Percentiles rank a stretch among this genome's conserved stretches.
Evolutionary conservation across 805 yeast species (phyloP).

Genomic region (Candida koratica): DNA sequence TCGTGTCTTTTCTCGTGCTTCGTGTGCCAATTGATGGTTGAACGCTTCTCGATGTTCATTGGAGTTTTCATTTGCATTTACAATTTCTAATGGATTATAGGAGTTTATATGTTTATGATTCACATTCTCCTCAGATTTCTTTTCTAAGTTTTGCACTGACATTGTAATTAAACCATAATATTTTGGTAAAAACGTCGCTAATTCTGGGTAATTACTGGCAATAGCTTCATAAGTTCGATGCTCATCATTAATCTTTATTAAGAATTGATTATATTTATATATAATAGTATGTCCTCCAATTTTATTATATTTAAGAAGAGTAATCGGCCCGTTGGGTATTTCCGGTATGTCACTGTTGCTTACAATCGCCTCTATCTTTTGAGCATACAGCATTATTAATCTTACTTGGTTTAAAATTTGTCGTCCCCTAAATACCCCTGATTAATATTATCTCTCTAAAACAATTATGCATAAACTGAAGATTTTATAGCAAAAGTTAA

Average conservation of each 20-base stretch:
- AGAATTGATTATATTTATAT: constrained; percentile 88
- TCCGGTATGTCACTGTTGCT: constrained; percentile 1
- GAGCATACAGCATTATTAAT: constrained; percentile 4
- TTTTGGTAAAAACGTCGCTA: constrained; percentile 83
- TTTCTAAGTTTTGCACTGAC: not conserved
- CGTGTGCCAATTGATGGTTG: not conserved
- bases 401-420: too few species aligned
- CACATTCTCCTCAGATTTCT: not conserved
- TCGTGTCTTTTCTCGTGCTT: not conserved
- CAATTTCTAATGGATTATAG: not conserved
- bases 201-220: constrained; percentile 64
- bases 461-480: too few species aligned
- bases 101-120: not conserved
- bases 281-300: constrained; percentile 99
- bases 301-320: constrained; percentile 30
- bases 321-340: constrained; percentile 1
- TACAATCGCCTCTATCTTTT: constrained; percentile 2
- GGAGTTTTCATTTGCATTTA: not conserved
- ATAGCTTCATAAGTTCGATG: constrained; percentile 88
- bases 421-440: too few species aligned
- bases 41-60: not conserved
- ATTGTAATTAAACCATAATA: constrained; percentile 35
- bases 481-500: too few species aligned
- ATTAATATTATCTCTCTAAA: too few species aligned
- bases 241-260: constrained; percentile 89